Conservation (phyloP, 345 rosid genomes). For the Salix arbutifolia region DNA sequence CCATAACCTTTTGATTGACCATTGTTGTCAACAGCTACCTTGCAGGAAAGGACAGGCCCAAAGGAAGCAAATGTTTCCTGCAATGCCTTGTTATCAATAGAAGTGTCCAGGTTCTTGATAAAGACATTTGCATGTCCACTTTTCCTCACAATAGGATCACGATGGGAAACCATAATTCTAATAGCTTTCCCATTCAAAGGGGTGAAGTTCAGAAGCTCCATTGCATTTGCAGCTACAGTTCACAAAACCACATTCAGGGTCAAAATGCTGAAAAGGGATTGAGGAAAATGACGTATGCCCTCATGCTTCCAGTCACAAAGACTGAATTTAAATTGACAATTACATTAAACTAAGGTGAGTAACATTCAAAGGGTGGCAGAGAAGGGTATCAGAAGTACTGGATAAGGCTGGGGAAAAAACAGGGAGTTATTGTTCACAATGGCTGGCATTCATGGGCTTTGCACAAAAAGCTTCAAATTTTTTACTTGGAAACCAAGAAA, state of each 20-base stretch:
- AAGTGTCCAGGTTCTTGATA: conserved; percentile 60
- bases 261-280: neutral
- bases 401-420: neutral
- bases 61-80: conserved; percentile 50
- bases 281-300: neutral
- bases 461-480: neutral
- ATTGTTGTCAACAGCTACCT: conserved; percentile 45
- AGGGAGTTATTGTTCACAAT: neutral
- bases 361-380: neutral
- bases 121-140: conserved; percentile 69
- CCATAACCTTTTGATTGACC: conserved; percentile 62
- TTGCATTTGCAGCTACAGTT: conserved; percentile 54
- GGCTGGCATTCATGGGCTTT: neutral
- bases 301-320: neutral
- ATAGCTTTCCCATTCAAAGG: conserved; percentile 57
- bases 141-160: conserved; percentile 59
- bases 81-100: conserved; percentile 56
- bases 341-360: neutral
- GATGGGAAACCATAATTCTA: conserved; percentile 66
- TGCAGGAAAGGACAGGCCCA: conserved; percentile 62
- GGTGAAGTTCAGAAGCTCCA: conserved; percentile 53
- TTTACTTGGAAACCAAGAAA: neutral
- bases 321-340: neutral
- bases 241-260: neutral
- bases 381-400: neutral